These are phyloP conservation scores for Adansonia digitata DNA, from an alignment of 345 rosid species.

Conservation along the genomic window DNA sequence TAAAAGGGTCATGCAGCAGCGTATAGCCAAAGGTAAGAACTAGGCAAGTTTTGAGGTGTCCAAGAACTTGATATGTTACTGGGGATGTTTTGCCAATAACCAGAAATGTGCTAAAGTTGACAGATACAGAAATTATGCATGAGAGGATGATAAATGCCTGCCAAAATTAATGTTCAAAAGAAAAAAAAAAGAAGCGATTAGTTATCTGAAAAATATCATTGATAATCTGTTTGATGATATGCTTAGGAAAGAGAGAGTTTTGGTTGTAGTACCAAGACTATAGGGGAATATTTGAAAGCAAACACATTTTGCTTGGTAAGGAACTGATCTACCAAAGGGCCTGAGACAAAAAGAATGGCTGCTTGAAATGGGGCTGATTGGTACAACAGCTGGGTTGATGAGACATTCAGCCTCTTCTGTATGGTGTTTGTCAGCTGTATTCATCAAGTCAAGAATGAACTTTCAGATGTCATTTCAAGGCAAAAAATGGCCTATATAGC, in stretches of 20 bases:
- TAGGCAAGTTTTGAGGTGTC: slow-evolving; percentile 93
- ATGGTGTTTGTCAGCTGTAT: slow-evolving; percentile 89
- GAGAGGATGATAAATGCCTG: slow-evolving; percentile 83
- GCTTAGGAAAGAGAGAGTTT: background rate
- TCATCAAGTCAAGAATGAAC: slow-evolving; percentile 21
- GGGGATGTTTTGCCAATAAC: slow-evolving; percentile 99
- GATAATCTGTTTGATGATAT: background rate
- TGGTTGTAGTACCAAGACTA: slow-evolving; percentile 52
- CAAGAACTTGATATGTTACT: slow-evolving; percentile 94
- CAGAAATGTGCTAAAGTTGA: slow-evolving; percentile 95
- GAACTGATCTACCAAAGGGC: slow-evolving; percentile 83
- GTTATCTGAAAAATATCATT: background rate
- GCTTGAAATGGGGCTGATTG: slow-evolving; percentile 99
- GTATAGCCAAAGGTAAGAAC: slow-evolving; percentile 91
- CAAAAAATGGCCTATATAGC: background rate
- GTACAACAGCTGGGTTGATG: slow-evolving; percentile 92
- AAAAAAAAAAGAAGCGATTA: background rate
- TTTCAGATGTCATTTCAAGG: no score
- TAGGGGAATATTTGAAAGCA: slow-evolving; percentile 72
- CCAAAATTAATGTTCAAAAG: slow-evolving; percentile 8
- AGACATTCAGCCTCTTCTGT: slow-evolving; percentile 85
- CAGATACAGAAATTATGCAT: slow-evolving; percentile 81
- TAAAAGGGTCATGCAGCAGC: slow-evolving; percentile 82
- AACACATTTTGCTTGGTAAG: slow-evolving; percentile 85
- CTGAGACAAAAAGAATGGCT: slow-evolving; percentile 86